Evolutionary conservation across 2,329 filamentous ascomycete genomes (phyloP).

Genomic region (Hypomyces rosellus): DNA sequence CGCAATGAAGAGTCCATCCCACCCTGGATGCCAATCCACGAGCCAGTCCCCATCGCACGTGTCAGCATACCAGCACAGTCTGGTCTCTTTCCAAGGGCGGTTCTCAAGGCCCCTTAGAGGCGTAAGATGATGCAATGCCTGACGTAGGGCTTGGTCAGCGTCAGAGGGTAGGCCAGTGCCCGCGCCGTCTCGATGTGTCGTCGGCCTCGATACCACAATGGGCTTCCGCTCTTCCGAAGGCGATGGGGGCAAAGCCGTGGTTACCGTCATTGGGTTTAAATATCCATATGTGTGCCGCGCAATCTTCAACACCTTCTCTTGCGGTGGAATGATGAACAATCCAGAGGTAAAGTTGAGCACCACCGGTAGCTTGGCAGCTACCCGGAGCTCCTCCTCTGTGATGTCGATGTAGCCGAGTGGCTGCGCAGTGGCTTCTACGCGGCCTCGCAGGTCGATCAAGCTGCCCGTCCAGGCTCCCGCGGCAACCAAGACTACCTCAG

Average conservation of each 20-base stretch:
- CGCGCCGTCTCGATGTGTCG: slow-evolving; percentile 33
- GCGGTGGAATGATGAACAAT: slow-evolving; percentile 68
- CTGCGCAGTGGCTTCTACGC: slow-evolving; percentile 76
- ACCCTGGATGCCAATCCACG: slow-evolving; percentile 60
- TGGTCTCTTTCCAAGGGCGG: slow-evolving; percentile 54
- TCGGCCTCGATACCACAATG: slow-evolving; percentile 31
- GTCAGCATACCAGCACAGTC: slow-evolving; percentile 72
- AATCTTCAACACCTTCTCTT: slow-evolving; percentile 56
- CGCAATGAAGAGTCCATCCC: slow-evolving; percentile 52
- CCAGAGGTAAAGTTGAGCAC: slow-evolving; percentile 65
- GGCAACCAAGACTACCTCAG: slow-evolving; percentile 72
- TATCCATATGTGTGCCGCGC: slow-evolving; percentile 67
- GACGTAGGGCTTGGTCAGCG: slow-evolving; percentile 54
- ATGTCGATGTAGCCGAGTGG: slow-evolving; percentile 71
- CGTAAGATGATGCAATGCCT: slow-evolving; percentile 54
- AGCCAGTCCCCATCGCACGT: slow-evolving; percentile 67
- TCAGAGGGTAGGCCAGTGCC: slow-evolving; percentile 49
- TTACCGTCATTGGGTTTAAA: slow-evolving; percentile 41
- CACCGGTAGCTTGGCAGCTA: slow-evolving; percentile 61
- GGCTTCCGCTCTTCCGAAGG: slow-evolving; percentile 20
- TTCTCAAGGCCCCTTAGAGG: slow-evolving; percentile 49
- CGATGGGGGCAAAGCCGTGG: slow-evolving; percentile 27
- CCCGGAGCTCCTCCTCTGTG: slow-evolving; percentile 61
- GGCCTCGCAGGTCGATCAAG: slow-evolving; percentile 70
- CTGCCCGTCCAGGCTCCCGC: slow-evolving; percentile 81